Evolutionary conservation across 371 early-diverging fungal genomes (phyloP).

Genomic region (Zopfochytrium polystomum): DNA sequence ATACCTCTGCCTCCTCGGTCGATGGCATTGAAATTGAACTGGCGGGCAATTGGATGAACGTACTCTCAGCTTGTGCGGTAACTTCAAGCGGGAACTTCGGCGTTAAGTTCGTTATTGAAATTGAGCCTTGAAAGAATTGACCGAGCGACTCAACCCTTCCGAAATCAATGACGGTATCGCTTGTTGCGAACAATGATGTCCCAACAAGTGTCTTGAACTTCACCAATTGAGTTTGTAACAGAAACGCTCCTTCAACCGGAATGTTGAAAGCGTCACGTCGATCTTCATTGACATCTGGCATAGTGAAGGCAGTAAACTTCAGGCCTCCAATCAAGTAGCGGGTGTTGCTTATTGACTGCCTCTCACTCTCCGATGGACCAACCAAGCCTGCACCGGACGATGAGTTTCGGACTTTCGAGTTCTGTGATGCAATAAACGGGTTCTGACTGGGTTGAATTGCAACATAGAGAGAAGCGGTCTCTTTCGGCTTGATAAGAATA

Average conservation of each 20-base stretch:
- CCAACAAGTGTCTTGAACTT: constrained; percentile 81
- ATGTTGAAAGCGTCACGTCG: constrained; percentile 39
- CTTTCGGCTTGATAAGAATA: constrained; percentile 15
- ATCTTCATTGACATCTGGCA: too few species aligned
- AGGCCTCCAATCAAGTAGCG: constrained; percentile 70
- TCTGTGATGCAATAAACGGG: constrained; percentile 2
- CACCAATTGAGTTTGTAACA: constrained; percentile 63
- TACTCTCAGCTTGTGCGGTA: constrained; percentile 36
- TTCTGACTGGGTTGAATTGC: constrained; percentile 65
- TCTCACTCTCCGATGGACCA: background rate
- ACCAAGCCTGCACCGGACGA: background rate
- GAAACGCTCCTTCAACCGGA: constrained; percentile 4
- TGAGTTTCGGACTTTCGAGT: background rate
- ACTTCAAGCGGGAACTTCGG: constrained; percentile 39
- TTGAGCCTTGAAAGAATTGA: constrained; percentile 14
- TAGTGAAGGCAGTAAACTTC: constrained; percentile 62
- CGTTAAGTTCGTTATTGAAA: constrained; percentile 38
- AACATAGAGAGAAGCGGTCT: constrained; percentile 65
- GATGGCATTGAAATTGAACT: constrained; percentile 12
- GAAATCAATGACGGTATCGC: constrained; percentile 44
- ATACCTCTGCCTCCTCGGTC: constrained; percentile 12
- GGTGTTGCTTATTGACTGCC: background rate
- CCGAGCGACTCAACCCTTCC: constrained; percentile 25
- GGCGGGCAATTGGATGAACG: background rate
- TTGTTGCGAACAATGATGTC: constrained; percentile 69